Conservation (phyloP, 345 rosid genomes). For the Ceriops zippeliana region DNA sequence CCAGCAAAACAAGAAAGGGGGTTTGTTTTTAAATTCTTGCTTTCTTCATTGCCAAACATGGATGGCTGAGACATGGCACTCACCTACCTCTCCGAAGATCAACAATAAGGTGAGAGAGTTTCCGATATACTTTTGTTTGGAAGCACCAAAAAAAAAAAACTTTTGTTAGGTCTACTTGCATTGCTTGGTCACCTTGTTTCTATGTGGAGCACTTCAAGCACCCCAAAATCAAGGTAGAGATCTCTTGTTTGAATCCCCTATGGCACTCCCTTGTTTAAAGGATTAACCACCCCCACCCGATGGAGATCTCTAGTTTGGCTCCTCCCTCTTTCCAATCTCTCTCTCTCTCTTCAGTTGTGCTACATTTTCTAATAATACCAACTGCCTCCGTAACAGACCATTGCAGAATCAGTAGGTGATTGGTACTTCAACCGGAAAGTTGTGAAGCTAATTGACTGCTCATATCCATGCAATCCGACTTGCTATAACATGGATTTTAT, state of each 20-base stretch:
- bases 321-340: too few relatives aligned
- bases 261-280: too few relatives aligned
- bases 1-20: slow-evolving; percentile 44
- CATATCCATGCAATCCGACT: slow-evolving; percentile 86
- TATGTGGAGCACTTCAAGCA: too few relatives aligned
- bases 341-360: neutral
- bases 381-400: slow-evolving; percentile 47
- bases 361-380: neutral
- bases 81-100: slow-evolving; percentile 59
- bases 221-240: too few relatives aligned
- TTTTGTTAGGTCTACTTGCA: too few relatives aligned
- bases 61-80: slow-evolving; percentile 66
- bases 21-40: slow-evolving; percentile 83
- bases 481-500: slow-evolving; percentile 65
- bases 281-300: too few relatives aligned
- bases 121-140: neutral
- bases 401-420: slow-evolving; percentile 81
- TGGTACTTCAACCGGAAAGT: slow-evolving; percentile 68
- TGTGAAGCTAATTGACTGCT: slow-evolving; percentile 71
- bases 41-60: slow-evolving; percentile 74
- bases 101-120: slow-evolving; percentile 47
- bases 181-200: too few relatives aligned
- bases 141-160: neutral
- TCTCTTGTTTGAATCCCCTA: too few relatives aligned
- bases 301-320: too few relatives aligned